Evolutionary conservation across 116 monocot genomes (phyloP), one percentile per base, ranked within the genome.

Genomic region (Trichopus zeylanicus): DNA sequence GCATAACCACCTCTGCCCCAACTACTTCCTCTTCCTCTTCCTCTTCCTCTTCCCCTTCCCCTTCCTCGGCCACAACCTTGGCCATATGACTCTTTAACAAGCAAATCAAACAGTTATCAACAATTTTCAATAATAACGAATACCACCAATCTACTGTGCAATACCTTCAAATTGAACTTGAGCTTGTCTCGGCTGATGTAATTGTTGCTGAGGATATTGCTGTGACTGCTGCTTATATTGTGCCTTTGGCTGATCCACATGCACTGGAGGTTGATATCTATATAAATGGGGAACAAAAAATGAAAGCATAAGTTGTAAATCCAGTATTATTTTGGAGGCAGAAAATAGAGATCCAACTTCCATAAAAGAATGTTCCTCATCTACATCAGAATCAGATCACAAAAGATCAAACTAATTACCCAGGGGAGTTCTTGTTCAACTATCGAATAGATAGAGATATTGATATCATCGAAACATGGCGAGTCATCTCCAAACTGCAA

Each of bases 381-480:
- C 3, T 15, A 37, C 15, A 15, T 37, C 15, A 4, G 37, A 37
- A 37, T 8, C 37, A 37, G 37, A 37, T 18, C 8, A 26, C 5
- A 26, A 64, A 38, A 38, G 18, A 26, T 15, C 12, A 29, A 65
- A 59, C 15, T 2, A 4, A 51, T 74, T 72, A 93, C 93, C 93
- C 94, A 48, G 89, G 86, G 56, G 89, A 76, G 29, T 80, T 72
- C 53, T 71, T 83, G 72, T 86, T 72, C 20, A 86, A 66, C 27
- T 74, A 76, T 56, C 62, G 75, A 2, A 71, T 42, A 21, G 94
- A 95, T 33, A 95, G 64, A 31, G 86, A 65, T 47, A 95, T 86
- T 39, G 89, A 89, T 26, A 95, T 89, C 86, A 95, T 86, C 51
- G 94, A 95, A 25, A 95, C 89, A 83, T 86, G 94, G 18, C 94